Base-by-base conservation (phyloP, 2,329 filamentous ascomycete species). In the Fusarium buharicum region DNA sequence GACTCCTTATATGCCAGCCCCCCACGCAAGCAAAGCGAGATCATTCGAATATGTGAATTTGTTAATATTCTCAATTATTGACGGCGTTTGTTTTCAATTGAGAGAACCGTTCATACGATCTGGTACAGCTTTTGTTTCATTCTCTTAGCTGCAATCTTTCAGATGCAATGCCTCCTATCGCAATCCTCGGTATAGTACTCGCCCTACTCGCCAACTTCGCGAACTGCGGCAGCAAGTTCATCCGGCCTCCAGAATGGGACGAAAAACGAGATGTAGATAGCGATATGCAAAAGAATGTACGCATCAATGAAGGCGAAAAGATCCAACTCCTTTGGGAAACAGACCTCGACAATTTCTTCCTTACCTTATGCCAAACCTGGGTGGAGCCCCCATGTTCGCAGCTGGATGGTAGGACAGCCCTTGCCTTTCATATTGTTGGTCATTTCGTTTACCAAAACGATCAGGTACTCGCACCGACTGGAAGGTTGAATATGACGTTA, bases 271-370 rank as follows among this genome's bases (percentile, higher is more conserved):
- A n/a, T 2, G 0, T 39, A 4, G 36, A 49, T 0, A 1, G 5
- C 14, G 18, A 4, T 1, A 5, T 4, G 0, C 7, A 6, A 2
- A 1, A 28, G 1, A 53, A 53, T 7, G 6, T 9, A 6, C 6
- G 6, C 1, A 50, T 22, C 18, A 0, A 0, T 0, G 36, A 11
- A 1, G 50, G 50, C 0, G 6, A 30, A 1, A 5, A 2, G 0
- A 27, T 50, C 2, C 16, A 20, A 4, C 5, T 53, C 2, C 14
- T 48, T 3, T 48, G 50, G 50, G 18, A 24, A 14, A 46, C 24
- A 0, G 22, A 51, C 3, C 17, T 43, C 1, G 38, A 50, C 0
- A 6, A 28, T 2, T 1, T 43, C 13, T 0, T 11, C 0, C 36
- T 50, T 9, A 3, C 1, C 3, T 12, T 50, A 2, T 3, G 6